A percentile compares a stretch with the other conserved stretches of the same genome.
These are phyloP conservation scores for Zymoseptoria pseudotritici DNA, from an alignment of 2,329 filamentous ascomycete genomes.

Conservation along the genomic window DNA sequence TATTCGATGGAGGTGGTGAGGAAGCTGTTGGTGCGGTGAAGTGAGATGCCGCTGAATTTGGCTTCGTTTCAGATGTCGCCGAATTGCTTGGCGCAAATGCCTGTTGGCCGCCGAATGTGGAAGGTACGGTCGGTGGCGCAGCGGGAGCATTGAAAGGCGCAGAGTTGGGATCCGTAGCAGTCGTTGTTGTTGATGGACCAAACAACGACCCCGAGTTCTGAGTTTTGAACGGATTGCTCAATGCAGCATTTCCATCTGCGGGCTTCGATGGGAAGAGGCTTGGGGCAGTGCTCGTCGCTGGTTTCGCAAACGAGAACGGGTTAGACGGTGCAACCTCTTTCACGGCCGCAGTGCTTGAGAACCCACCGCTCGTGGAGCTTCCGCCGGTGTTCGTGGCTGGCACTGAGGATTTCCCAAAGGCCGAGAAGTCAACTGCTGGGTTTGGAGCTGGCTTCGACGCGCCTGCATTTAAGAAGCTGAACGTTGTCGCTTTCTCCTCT, in stretches of 20 bases:
- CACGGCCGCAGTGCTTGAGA: background rate
- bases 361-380: background rate
- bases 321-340: background rate
- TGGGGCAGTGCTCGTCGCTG: background rate
- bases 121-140: background rate
- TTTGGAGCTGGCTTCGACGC: background rate
- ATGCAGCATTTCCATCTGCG: background rate
- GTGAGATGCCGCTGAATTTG: slow-evolving; percentile 9
- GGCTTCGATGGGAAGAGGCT: slow-evolving; percentile 5
- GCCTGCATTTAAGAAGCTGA: background rate
- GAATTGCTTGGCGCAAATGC: slow-evolving; percentile 8
- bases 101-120: background rate
- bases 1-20: slow-evolving; percentile 1
- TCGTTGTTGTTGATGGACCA: background rate
- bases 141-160: background rate
- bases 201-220: background rate
- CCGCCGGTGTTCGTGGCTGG: background rate
- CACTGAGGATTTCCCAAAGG: background rate
- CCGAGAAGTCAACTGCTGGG: background rate
- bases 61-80: slow-evolving; percentile 16
- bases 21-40: slow-evolving; percentile 2
- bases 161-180: background rate
- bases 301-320: background rate
- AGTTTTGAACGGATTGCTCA: background rate
- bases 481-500: background rate